phyloP scores from a whole-genome alignment of 2,329 filamentous ascomycete species.

The Cryoendolithus antarcticus region DNA sequence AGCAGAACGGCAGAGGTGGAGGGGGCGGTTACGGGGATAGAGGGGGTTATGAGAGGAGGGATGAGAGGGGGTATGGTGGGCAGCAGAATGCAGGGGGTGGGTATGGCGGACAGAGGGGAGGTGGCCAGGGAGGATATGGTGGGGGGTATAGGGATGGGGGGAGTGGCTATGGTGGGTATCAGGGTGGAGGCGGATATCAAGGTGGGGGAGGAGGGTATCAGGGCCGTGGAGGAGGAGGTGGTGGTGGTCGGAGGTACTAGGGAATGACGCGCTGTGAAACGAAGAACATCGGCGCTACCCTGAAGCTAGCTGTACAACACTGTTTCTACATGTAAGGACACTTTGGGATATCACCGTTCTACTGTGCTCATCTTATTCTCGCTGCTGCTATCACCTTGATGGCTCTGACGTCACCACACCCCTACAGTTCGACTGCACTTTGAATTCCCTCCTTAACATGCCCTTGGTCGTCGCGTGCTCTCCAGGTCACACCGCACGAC shows the following conservation, averaged over 20 bases:
- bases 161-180: constrained; percentile 14
- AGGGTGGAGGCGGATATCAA: constrained; percentile 16
- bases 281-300: background rate
- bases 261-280: background rate
- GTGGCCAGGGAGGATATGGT: constrained; percentile 7
- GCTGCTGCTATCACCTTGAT: no score
- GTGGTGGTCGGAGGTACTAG: constrained; percentile 2
- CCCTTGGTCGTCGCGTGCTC: no score
- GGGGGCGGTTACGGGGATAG: constrained; percentile 9
- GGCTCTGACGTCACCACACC: no score
- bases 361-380: no score
- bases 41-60: constrained; percentile 8
- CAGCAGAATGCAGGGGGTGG: constrained; percentile 16
- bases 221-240: constrained; percentile 5
- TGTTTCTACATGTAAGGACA: no score
- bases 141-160: constrained; percentile 10
- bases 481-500: no score
- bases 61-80: constrained; percentile 14
- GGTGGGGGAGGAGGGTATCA: constrained; percentile 7
- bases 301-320: background rate
- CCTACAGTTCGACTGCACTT: no score
- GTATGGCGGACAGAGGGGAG: constrained; percentile 1
- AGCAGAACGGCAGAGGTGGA: constrained; percentile 13
- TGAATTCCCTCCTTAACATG: no score
- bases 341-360: no score